These are phyloP conservation scores for Ophiostoma ips DNA, from an alignment of 2,329 filamentous ascomycete genomes.

Conservation along the genomic window DNA sequence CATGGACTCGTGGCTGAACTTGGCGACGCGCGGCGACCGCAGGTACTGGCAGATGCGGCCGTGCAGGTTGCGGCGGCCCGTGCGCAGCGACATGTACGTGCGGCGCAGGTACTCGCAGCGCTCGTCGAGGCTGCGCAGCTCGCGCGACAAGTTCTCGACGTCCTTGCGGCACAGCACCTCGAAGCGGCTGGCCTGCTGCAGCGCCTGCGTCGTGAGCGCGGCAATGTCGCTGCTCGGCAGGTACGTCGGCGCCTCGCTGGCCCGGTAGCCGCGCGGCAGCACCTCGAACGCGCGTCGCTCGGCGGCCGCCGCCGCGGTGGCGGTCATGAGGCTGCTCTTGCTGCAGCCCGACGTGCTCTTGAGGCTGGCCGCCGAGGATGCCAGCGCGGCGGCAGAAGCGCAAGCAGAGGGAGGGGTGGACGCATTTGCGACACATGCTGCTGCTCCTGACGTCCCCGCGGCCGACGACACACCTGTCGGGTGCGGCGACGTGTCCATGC, in stretches of 20 bases:
- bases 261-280: constrained; percentile 44
- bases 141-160: constrained; percentile 52
- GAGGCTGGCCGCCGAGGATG: constrained; percentile 16
- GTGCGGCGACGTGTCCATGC: constrained; percentile 17
- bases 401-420: not conserved
- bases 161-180: constrained; percentile 49
- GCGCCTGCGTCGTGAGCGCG: constrained; percentile 43
- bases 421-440: not conserved
- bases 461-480: not conserved
- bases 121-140: constrained; percentile 63
- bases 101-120: constrained; percentile 65
- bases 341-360: constrained; percentile 28
- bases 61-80: constrained; percentile 65
- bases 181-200: constrained; percentile 48
- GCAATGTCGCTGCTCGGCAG: constrained; percentile 35
- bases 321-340: constrained; percentile 29
- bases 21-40: constrained; percentile 53
- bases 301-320: constrained; percentile 25
- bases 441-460: not conserved
- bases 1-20: constrained; percentile 61
- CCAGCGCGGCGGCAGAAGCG: not conserved
- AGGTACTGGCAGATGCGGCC: constrained; percentile 65
- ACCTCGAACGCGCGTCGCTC: constrained; percentile 46
- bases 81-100: constrained; percentile 60
- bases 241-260: constrained; percentile 35